Percentiles rank a stretch among this genome's conserved stretches.
These are phyloP conservation scores for Rutstroemia sp. DNA, from an alignment of 2,329 filamentous ascomycete species.

Conservation along the genomic window DNA sequence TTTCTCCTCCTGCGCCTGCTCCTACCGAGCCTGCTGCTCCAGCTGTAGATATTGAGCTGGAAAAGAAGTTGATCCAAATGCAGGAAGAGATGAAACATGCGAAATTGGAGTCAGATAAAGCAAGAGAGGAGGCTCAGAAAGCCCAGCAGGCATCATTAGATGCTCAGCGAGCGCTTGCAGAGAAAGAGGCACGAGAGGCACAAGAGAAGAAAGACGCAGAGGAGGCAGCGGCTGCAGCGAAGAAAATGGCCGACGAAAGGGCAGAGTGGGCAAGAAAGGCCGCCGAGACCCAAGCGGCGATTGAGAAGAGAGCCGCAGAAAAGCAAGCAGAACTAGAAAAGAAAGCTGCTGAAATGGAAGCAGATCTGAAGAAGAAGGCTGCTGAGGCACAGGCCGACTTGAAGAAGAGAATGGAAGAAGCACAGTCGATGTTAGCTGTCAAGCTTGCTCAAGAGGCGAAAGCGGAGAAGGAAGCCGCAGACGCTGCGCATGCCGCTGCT, in stretches of 20 bases:
- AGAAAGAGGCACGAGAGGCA: constrained; percentile 30
- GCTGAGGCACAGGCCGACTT: constrained; percentile 16
- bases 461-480: constrained; percentile 13
- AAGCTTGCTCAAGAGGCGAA: constrained; percentile 12
- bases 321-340: not conserved
- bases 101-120: constrained; percentile 31
- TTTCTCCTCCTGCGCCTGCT: constrained; percentile 15
- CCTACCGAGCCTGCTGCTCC: constrained; percentile 15
- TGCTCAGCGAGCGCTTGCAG: constrained; percentile 39
- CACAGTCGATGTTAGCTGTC: constrained; percentile 3
- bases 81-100: constrained; percentile 43
- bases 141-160: constrained; percentile 4
- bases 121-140: constrained; percentile 34
- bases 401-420: constrained; percentile 18
- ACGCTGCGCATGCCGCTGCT: constrained; percentile 4
- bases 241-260: constrained; percentile 36
- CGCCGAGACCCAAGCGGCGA: constrained; percentile 36
- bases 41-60: constrained; percentile 25
- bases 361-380: constrained; percentile 11
- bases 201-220: constrained; percentile 18
- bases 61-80: constrained; percentile 54
- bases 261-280: constrained; percentile 33
- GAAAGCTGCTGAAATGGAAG: constrained; percentile 7
- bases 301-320: constrained; percentile 15
- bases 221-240: constrained; percentile 36